Conservation (phyloP, 1,284 basidiomycete genomes). For the Trichosporon coremiiforme region DNA sequence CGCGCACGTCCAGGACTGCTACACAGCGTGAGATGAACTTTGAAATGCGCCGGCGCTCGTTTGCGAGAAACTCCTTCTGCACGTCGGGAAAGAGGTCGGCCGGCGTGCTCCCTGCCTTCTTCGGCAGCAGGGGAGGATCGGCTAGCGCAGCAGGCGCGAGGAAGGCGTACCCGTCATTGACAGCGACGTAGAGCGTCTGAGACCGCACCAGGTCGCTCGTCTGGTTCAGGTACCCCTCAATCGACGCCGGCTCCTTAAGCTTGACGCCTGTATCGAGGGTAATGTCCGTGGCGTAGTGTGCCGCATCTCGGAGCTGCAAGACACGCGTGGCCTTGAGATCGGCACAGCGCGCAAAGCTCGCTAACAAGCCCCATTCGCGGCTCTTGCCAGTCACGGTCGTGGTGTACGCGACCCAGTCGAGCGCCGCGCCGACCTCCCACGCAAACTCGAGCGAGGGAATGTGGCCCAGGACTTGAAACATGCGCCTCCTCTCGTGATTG, state of each 20-base stretch:
- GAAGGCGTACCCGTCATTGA: constrained; percentile 50
- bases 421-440: constrained; percentile 48
- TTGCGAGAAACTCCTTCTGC: constrained; percentile 36
- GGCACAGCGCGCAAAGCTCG: constrained; percentile 39
- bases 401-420: constrained; percentile 53
- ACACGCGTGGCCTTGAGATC: constrained; percentile 27
- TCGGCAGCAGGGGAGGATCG: constrained; percentile 42
- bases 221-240: constrained; percentile 52
- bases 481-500: constrained; percentile 35
- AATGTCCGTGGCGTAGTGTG: constrained; percentile 41
- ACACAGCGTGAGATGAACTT: constrained; percentile 41
- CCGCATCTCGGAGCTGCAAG: constrained; percentile 45
- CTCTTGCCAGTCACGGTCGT: constrained; percentile 42
- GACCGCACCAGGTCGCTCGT: constrained; percentile 34
- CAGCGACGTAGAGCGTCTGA: constrained; percentile 37
- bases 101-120: constrained; percentile 38
- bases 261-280: constrained; percentile 46
- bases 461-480: constrained; percentile 34
- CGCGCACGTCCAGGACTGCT: constrained; percentile 50
- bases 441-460: constrained; percentile 42
- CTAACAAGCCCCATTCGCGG: constrained; percentile 50
- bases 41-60: constrained; percentile 42
- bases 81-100: constrained; percentile 44
- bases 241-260: constrained; percentile 48
- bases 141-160: constrained; percentile 34